These are phyloP conservation scores for Paradendryphiella salina DNA, from an alignment of 2,329 filamentous ascomycete genomes.

Conservation along the genomic window DNA sequence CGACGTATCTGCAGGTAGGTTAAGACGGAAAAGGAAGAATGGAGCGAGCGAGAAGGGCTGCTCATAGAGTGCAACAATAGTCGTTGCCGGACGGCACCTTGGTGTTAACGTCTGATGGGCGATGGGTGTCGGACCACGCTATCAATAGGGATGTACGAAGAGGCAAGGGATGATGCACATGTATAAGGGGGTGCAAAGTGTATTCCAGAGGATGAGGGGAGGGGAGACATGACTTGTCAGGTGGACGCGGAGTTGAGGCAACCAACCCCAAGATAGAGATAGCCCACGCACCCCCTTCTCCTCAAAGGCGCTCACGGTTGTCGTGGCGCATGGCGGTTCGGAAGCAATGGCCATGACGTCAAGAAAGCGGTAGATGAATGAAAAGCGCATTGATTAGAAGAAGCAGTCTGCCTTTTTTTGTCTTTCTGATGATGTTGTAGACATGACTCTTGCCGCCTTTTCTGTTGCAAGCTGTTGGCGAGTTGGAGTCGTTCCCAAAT, in stretches of 20 bases:
- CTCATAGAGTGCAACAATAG: conserved; percentile 12
- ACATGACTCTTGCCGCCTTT: too few relatives aligned
- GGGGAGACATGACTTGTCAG: neutral
- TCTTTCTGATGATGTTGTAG: neutral
- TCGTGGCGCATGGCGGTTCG: neutral
- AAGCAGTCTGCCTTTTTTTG: neutral
- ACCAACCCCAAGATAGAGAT: neutral
- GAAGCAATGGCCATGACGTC: neutral
- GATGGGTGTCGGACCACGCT: conserved; percentile 5
- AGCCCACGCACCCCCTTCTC: too few relatives aligned
- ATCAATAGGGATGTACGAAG: conserved; percentile 17
- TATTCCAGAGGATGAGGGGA: conserved; percentile 1
- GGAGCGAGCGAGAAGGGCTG: conserved; percentile 20
- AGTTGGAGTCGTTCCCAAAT: neutral
- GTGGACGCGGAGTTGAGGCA: neutral
- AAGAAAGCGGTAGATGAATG: neutral
- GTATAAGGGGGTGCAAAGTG: conserved; percentile 10
- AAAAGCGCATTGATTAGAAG: neutral
- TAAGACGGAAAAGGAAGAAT: conserved; percentile 23
- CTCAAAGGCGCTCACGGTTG: neutral
- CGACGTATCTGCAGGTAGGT: conserved; percentile 16
- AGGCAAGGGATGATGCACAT: conserved; percentile 20
- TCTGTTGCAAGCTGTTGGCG: too few relatives aligned
- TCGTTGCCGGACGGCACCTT: conserved; percentile 17
- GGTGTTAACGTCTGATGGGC: conserved; percentile 25